Base-by-base conservation (phyloP, 176 grass and related monocot genomes). In the Lolium rigidum region DNA sequence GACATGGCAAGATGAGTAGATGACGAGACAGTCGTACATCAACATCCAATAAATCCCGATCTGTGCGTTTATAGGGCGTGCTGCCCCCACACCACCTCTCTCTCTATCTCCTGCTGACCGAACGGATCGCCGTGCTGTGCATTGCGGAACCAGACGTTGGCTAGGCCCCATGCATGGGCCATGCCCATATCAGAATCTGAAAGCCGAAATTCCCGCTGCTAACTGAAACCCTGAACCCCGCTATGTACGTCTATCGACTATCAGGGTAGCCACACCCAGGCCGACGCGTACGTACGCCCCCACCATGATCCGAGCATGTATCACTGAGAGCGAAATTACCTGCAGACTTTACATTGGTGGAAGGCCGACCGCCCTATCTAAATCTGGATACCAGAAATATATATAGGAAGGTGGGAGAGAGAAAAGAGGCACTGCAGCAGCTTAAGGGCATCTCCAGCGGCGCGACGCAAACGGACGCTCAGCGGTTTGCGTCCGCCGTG, bases 301-400 rank as follows among this genome's bases (percentile, higher is more conserved):
- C 31, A 83, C 75, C 89, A 90, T 47, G 75, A 91, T 83, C 63
- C 46, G 4, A 43, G n/a, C 37, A 0, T 16, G 5, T 41, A 37
- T 6, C 25, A n/a, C 38, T 18, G 26, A 65, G 49, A 31, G 63
- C 28, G 69, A 76, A 76, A 52, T 74, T 20, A 2, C 74, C 38
- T 20, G 54, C 84, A 73, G 58, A 80, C 66, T 60, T 84, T 77
- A 3, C 16, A 17, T 58, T 83, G 11, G 56, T 74, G 41, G 66
- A 90, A 90, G 84, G 89, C 80, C 67, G 76, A 84, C 85, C 84
- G 41, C 38, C 10, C 80, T 68, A 83, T 90, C 84, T 83, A 83
- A 66, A 87, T 79, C 35, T 66, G 80, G 31, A 35, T 83, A 74
- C 47, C 80, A 24, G 17, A 69, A 35, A 43, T 28, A 28, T 5